Base-by-base conservation (phyloP, 2,329 filamentous ascomycete genomes). In the Stachybotrys echinatus region DNA sequence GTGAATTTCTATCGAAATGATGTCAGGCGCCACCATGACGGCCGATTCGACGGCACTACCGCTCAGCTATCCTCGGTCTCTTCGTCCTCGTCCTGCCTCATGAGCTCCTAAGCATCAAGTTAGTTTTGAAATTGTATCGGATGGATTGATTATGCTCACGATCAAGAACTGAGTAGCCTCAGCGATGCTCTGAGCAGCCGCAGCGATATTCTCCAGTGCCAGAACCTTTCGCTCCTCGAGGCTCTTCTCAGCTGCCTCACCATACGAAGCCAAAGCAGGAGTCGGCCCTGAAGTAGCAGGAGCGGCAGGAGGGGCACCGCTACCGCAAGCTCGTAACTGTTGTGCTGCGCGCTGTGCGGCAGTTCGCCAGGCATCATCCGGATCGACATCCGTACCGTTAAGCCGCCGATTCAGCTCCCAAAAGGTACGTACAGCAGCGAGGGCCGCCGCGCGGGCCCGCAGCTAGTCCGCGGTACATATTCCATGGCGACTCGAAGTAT, bases 301-400 rank as follows among this genome's bases (percentile, higher is more conserved):
- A 43, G 42, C 12, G 22, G 42, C 12, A 43, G 42, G 42, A 23
- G 21, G 12, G 7, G 42, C 42, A 43, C 42, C 42, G 21, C 42
- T 43, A 19, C 42, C 42, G 42, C 42, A 43, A 43, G 42, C 42
- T 43, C 42, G 20, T 43, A 43, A 43, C 22, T 43, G 42, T 43
- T 43, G 42, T 20, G 42, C 42, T 43, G 42, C 42, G 12, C 42
- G 42, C 42, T 43, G 42, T 43, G 42, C 42, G 42, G 42, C 42
- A 43, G 42, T 19, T 7, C 42, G 42, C 42, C 42, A 43, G 42
- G 22, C 42, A 10, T 43, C 42, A 19, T 19, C 21, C 42, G 42
- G 42, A 20, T 43, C 42, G 12, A 20, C 42, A 6, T 43, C 42
- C 19, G 42, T 19, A 19, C 21, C 42, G n/a, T 23, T 43, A 19